Evolutionary conservation across 148 eudicot genomes (phyloP).

Genomic region (Pouteria glomerata): DNA sequence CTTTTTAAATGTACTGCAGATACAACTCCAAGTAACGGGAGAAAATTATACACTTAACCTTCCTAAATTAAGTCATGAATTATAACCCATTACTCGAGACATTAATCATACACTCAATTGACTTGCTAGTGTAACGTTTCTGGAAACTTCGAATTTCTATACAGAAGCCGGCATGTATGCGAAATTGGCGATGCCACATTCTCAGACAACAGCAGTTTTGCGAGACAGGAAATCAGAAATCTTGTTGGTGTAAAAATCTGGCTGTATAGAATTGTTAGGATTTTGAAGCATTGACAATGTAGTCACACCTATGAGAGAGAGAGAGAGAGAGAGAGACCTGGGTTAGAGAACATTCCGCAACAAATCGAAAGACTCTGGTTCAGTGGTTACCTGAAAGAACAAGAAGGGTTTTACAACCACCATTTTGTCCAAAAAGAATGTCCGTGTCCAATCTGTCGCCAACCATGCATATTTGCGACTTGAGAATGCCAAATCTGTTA

Average conservation of each 20-base stretch:
- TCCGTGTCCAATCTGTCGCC: constrained; percentile 99
- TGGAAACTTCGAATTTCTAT: too few relatives aligned
- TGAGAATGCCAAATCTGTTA: constrained; percentile 67
- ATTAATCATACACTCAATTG: too few relatives aligned
- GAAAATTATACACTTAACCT: too few relatives aligned
- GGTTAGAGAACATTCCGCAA: neutral
- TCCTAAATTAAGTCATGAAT: too few relatives aligned
- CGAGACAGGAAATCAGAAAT: constrained; percentile 85
- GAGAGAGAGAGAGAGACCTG: neutral
- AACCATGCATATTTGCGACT: constrained; percentile 98
- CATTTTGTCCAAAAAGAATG: constrained; percentile 92
- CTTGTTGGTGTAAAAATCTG: constrained; percentile 90
- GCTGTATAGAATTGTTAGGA: constrained; percentile 78
- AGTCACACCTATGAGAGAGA: constrained; percentile 58
- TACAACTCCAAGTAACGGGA: too few relatives aligned
- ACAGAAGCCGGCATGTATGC: neutral
- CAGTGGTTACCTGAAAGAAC: constrained; percentile 74
- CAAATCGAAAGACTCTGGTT: neutral
- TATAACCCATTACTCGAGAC: too few relatives aligned
- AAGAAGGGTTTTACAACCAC: constrained; percentile 98
- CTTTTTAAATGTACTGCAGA: too few relatives aligned
- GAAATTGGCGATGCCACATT: constrained; percentile 13
- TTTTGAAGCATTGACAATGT: constrained; percentile 68
- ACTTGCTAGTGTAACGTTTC: too few relatives aligned
- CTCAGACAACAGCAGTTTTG: constrained; percentile 73